Conservation (phyloP, 2,329 filamentous ascomycete species). For the Leptographium radiaticola region DNA sequence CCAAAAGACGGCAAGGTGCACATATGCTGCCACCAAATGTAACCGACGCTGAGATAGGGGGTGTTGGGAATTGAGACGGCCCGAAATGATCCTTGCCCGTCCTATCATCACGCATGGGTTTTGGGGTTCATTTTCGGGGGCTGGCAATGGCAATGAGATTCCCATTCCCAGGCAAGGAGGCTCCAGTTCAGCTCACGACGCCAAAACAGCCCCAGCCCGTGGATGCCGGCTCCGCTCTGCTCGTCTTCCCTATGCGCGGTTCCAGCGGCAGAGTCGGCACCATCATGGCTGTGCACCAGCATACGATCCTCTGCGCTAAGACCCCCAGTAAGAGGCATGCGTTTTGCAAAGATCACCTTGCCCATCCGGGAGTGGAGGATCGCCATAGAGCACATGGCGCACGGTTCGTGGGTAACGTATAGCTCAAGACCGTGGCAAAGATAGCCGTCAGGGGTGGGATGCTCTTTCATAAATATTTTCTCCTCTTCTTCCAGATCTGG, state of each 20-base stretch:
- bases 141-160: slow-evolving; percentile 28
- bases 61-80: too few species aligned
- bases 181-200: slow-evolving; percentile 77
- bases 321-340: slow-evolving; percentile 71
- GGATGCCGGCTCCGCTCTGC: slow-evolving; percentile 17
- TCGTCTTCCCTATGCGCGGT: not conserved
- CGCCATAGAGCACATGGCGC: slow-evolving; percentile 93
- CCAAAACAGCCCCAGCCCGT: slow-evolving; percentile 56
- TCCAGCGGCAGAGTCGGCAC: not conserved
- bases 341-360: slow-evolving; percentile 64
- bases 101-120: slow-evolving; percentile 10
- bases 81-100: not conserved
- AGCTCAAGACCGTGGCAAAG: slow-evolving; percentile 88
- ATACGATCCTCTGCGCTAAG: slow-evolving; percentile 63
- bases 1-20: too few species aligned
- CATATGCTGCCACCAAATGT: not conserved
- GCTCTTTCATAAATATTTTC: slow-evolving; percentile 48
- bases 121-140: slow-evolving; percentile 12
- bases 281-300: not conserved
- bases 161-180: slow-evolving; percentile 68
- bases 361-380: slow-evolving; percentile 89
- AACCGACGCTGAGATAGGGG: not conserved
- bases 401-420: slow-evolving; percentile 91
- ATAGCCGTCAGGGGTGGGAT: slow-evolving; percentile 65
- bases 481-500: slow-evolving; percentile 57